Percentiles rank a stretch among this genome's conserved stretches.
Conservation (phyloP, 2,329 filamentous ascomycete genomes). For the Penicillium sp. region DNA sequence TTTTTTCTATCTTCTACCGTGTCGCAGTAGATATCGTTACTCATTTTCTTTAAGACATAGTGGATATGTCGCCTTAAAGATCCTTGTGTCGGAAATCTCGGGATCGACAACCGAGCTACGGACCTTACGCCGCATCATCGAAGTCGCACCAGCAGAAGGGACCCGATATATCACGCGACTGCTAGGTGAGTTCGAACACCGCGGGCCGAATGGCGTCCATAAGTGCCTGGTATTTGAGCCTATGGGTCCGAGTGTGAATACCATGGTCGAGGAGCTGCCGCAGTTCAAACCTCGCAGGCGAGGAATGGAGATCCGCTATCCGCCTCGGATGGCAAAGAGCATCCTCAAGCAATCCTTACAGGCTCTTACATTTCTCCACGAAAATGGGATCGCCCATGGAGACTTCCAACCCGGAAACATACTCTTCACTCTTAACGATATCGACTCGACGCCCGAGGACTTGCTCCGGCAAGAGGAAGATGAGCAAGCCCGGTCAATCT, state of each 20-base stretch:
- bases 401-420: constrained; percentile 23
- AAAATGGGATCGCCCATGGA: constrained; percentile 20
- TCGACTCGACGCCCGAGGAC: constrained; percentile 13
- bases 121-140: constrained; percentile 13
- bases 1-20: not conserved
- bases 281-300: constrained; percentile 15
- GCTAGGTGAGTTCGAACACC: constrained; percentile 22
- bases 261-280: constrained; percentile 20
- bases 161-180: constrained; percentile 14
- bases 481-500: constrained; percentile 16
- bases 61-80: constrained; percentile 29
- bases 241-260: constrained; percentile 24
- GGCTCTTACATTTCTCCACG: constrained; percentile 21
- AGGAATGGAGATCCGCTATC: constrained; percentile 19
- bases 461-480: constrained; percentile 19
- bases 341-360: constrained; percentile 22
- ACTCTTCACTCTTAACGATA: constrained; percentile 18
- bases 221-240: constrained; percentile 27
- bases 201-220: constrained; percentile 29
- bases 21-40: constrained; percentile 7
- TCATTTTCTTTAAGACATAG: constrained; percentile 11
- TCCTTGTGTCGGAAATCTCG: constrained; percentile 21
- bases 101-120: constrained; percentile 14
- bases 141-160: constrained; percentile 12
- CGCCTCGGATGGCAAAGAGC: constrained; percentile 18